phyloP scores from a whole-genome alignment of 345 rosid species.

The Brassica incana region DNA sequence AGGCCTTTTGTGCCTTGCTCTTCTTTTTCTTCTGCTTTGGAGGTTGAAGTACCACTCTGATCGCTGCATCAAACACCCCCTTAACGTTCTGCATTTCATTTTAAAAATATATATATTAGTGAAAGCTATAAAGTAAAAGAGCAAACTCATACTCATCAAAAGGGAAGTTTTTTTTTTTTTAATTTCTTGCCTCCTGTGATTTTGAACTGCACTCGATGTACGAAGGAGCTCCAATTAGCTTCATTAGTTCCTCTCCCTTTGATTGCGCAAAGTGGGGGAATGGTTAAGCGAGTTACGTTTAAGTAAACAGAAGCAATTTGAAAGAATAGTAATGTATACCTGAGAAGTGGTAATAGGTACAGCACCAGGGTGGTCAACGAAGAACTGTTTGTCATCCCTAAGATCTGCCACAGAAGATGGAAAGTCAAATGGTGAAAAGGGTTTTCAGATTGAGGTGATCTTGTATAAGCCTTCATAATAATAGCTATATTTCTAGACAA shows the following conservation, averaged over 20 bases:
- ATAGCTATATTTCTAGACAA: not conserved
- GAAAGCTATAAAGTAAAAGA: not conserved
- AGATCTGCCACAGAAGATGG: slow-evolving; percentile 57
- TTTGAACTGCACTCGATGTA: slow-evolving; percentile 96
- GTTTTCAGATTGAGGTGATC: not conserved
- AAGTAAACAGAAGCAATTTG: not conserved
- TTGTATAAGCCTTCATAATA: not conserved
- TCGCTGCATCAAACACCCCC: slow-evolving; percentile 90
- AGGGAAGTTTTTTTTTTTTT: not conserved
- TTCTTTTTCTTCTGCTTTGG: slow-evolving; percentile 92
- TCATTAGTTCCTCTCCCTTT: slow-evolving; percentile 93
- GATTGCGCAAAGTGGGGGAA: not conserved
- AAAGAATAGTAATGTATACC: slow-evolving; percentile 41
- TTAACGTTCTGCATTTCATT: slow-evolving; percentile 75
- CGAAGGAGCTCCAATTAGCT: slow-evolving; percentile 75
- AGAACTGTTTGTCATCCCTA: slow-evolving; percentile 89
- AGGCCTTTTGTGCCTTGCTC: slow-evolving; percentile 78
- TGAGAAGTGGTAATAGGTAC: slow-evolving; percentile 81
- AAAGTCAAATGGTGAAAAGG: not conserved
- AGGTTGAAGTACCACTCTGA: slow-evolving; percentile 92
- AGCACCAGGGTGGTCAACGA: slow-evolving; percentile 90
- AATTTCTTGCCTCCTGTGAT: slow-evolving; percentile 69
- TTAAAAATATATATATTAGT: not conserved
- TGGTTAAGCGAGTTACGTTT: slow-evolving; percentile 21
- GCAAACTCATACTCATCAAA: not conserved